Evolutionary conservation across 108 stramenopile species (phyloP).

Genomic region (Fistulifera solaris): DNA sequence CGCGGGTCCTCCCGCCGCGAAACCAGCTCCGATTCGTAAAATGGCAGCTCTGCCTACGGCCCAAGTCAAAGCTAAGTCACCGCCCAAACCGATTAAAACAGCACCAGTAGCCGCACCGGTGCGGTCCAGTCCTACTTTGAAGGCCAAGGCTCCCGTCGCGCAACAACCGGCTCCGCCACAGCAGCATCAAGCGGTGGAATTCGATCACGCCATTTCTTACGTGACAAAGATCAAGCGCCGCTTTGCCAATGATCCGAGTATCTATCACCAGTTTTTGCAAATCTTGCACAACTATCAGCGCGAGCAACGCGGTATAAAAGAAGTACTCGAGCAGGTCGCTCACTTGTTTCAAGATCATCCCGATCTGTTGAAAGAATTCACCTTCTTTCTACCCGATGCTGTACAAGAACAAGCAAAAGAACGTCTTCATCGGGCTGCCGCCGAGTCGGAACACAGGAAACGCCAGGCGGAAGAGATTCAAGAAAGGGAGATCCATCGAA

Average conservation of each 20-base stretch:
- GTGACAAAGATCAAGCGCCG: conserved; percentile 95
- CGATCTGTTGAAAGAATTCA: conserved; percentile 96
- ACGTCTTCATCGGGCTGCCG: conserved; percentile 77
- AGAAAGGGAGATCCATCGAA: neutral
- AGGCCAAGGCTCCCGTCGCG: neutral
- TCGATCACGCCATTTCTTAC: conserved; percentile 98
- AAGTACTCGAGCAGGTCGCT: conserved; percentile 94
- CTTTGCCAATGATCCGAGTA: conserved; percentile 89
- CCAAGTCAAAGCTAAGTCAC: conserved; percentile 12
- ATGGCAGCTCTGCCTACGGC: conserved; percentile 3
- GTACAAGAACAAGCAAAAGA: conserved; percentile 95
- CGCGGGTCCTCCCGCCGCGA: neutral
- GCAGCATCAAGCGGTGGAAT: conserved; percentile 66
- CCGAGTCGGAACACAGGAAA: conserved; percentile 77
- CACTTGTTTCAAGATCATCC: conserved; percentile 95
- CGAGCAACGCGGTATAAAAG: conserved; percentile 97
- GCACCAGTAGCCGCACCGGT: conserved; percentile 3
- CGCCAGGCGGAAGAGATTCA: conserved; percentile 13
- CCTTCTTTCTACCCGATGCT: conserved; percentile 97
- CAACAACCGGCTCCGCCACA: conserved; percentile 13
- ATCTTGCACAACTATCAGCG: conserved; percentile 99
- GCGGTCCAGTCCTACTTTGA: neutral
- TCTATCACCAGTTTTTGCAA: conserved; percentile 95
- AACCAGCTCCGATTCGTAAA: neutral
- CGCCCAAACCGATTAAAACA: neutral